Base-by-base conservation (phyloP, 108 stramenopile genomes). In the Cyclotella cryptica region DNA sequence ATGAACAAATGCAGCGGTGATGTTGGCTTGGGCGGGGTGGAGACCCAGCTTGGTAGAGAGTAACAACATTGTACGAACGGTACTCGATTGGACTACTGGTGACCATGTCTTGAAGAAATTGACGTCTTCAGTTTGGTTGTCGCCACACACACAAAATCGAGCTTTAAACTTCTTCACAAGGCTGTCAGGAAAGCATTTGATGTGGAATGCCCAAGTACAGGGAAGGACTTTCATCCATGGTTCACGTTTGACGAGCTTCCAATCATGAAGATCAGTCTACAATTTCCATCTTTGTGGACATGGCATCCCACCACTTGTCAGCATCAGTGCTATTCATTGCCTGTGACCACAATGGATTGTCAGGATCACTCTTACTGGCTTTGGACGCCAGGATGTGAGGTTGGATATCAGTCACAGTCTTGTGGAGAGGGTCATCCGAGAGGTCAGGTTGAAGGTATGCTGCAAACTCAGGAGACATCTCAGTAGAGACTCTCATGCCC, bases 141-240 rank as follows among this genome's bases (percentile, higher is more conserved):
- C 84, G 5, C 84, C 80, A 18, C n/a, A n/a, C n/a, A n/a, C n/a
- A n/a, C n/a, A n/a, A n/a, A n/a, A n/a, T n/a, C n/a, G n/a, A n/a
- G n/a, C 88, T 52, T 89, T 89, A 47, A 74, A 70, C 54, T 85
- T 85, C 44, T 58, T 75, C 1, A 88, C 40, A 3, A 21, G 18
- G 6, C 87, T 84, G 71, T 84, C 75, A 5, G 88, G 88, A n/a
- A 39, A 75, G 0, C 86, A 52, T 57, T 90, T 87, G 57, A 80
- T 47, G 17, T 71, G 55, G 52, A 86, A 80, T 14, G 77, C n/a
- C n/a, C n/a, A n/a, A n/a, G n/a, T n/a, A n/a, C n/a, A n/a, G n/a
- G n/a, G n/a, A n/a, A n/a, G n/a, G n/a, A n/a, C n/a, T n/a, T n/a
- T n/a, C n/a, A n/a, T n/a, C n/a, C n/a, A n/a, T n/a, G n/a, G n/a